phyloP scores from a whole-genome alignment of 2,329 filamentous ascomycete genomes.

The Phialemonium atrogriseum region DNA sequence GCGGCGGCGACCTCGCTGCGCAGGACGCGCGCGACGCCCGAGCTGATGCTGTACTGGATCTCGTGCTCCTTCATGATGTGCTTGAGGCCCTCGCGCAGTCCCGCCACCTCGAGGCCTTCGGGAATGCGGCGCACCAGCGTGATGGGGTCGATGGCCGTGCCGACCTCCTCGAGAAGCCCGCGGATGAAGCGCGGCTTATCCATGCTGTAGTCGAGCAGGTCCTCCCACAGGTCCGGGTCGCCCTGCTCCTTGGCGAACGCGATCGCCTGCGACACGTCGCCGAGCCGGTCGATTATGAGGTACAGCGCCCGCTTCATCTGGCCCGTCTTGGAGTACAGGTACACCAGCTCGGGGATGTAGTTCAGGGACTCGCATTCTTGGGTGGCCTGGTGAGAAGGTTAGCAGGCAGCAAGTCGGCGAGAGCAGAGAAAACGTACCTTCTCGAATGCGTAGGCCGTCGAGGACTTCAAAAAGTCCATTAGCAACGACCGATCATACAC shows the following conservation, averaged over 20 bases:
- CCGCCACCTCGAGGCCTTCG: slow-evolving; percentile 86
- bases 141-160: slow-evolving; percentile 88
- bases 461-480: slow-evolving; percentile 79
- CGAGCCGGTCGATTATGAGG: slow-evolving; percentile 88
- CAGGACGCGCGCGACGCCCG: slow-evolving; percentile 79
- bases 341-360: slow-evolving; percentile 90
- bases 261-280: slow-evolving; percentile 87
- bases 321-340: slow-evolving; percentile 89
- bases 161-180: slow-evolving; percentile 84
- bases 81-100: slow-evolving; percentile 76
- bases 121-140: slow-evolving; percentile 84
- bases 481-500: slow-evolving; percentile 71
- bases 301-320: slow-evolving; percentile 86
- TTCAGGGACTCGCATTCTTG: slow-evolving; percentile 72
- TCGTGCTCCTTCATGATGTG: slow-evolving; percentile 95
- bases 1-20: slow-evolving; percentile 78
- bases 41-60: slow-evolving; percentile 86
- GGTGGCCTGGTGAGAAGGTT: slow-evolving; percentile 40
- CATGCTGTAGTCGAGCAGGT: slow-evolving; percentile 92
- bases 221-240: slow-evolving; percentile 89
- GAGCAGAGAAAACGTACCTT: slow-evolving; percentile 33
- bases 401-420: slow-evolving; percentile 4
- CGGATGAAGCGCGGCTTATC: slow-evolving; percentile 94
- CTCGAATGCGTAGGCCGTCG: slow-evolving; percentile 83
- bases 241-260: slow-evolving; percentile 90